Percentiles rank a stretch among this genome's conserved stretches.
phyloP scores from a whole-genome alignment of 495 filamentous ascomycete genomes.

The Daldinia decipiens region DNA sequence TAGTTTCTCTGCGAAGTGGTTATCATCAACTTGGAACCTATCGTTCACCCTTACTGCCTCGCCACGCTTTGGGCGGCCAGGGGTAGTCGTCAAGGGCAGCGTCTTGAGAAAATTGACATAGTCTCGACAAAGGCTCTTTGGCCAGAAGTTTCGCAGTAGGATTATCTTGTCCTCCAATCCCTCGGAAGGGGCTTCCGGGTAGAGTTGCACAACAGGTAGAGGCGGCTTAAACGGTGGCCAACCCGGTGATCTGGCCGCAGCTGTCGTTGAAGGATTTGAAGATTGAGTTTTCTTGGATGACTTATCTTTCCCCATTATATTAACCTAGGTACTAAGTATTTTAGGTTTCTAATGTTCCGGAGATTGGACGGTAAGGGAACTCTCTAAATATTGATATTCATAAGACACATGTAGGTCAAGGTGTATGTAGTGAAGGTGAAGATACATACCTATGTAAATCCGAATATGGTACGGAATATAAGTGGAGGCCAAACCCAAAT shows the following conservation, averaged over 20 bases:
- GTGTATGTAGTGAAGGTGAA: too few relatives aligned
- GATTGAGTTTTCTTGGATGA: slow-evolving; percentile 31
- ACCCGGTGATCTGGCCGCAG: slow-evolving; percentile 56
- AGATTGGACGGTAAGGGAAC: too few relatives aligned
- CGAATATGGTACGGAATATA: background rate
- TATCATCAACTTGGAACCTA: slow-evolving; percentile 85
- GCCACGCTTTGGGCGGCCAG: slow-evolving; percentile 83
- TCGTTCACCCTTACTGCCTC: slow-evolving; percentile 91
- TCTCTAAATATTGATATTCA: too few relatives aligned
- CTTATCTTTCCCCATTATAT: slow-evolving; percentile 35
- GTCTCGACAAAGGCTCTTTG: slow-evolving; percentile 78
- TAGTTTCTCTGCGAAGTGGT: slow-evolving; percentile 74
- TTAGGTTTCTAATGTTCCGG: too few relatives aligned
- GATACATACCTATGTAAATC: too few relatives aligned
- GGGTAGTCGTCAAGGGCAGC: slow-evolving; percentile 81
- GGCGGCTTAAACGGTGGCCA: slow-evolving; percentile 85
- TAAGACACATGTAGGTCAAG: too few relatives aligned
- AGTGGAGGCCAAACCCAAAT: slow-evolving; percentile 8
- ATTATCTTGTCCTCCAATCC: slow-evolving; percentile 71
- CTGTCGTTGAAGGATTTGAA: slow-evolving; percentile 22
- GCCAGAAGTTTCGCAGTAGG: slow-evolving; percentile 80
- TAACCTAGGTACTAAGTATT: too few relatives aligned
- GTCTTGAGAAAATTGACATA: slow-evolving; percentile 82
- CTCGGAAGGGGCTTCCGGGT: slow-evolving; percentile 64
- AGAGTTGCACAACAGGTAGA: slow-evolving; percentile 73